Evolutionary conservation across 805 yeast genomes (phyloP).

Genomic region (Cyberlindnera americana): DNA sequence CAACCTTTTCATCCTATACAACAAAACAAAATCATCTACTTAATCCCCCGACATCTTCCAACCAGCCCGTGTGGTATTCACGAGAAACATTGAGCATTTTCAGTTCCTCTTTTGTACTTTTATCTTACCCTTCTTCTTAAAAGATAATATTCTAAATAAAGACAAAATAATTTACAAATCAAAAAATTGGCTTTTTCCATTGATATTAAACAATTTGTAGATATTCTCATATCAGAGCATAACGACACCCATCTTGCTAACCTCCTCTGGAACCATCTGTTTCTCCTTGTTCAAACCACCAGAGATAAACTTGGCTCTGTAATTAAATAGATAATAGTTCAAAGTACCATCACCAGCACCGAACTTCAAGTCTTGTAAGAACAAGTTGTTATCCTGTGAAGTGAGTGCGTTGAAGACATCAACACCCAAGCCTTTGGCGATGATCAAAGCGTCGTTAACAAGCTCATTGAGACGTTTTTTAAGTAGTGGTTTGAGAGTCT

Average conservation of each 20-base stretch:
- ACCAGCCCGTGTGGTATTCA: not conserved
- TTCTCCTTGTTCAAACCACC: conserved; percentile 73
- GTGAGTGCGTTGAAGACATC: conserved; percentile 95
- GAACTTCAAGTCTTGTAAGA: conserved; percentile 79
- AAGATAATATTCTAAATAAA: not conserved
- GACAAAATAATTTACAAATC: not conserved
- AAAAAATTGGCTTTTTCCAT: not conserved
- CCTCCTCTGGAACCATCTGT: conserved; percentile 45
- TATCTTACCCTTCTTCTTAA: not conserved
- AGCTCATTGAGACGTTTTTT: conserved; percentile 57
- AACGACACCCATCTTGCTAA: conserved; percentile 89
- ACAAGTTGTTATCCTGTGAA: conserved; percentile 82
- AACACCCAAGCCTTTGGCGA: conserved; percentile 62
- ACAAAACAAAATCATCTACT: not conserved
- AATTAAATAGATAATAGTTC: conserved; percentile 90
- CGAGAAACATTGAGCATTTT: conserved; percentile 4
- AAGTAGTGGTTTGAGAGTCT: conserved; percentile 39
- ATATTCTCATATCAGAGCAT: conserved; percentile 49
- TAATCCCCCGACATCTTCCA: too few species aligned
- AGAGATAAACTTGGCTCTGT: conserved; percentile 70
- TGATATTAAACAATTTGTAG: too few species aligned
- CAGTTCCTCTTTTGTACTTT: conserved; percentile 4
- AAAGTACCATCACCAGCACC: conserved; percentile 92
- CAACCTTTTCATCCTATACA: not conserved
- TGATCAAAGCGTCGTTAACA: conserved; percentile 70